Percentiles rank a stretch among this genome's conserved stretches.
Conservation (phyloP, 1,284 basidiomycete species). For the Naganishia cerealis region DNA sequence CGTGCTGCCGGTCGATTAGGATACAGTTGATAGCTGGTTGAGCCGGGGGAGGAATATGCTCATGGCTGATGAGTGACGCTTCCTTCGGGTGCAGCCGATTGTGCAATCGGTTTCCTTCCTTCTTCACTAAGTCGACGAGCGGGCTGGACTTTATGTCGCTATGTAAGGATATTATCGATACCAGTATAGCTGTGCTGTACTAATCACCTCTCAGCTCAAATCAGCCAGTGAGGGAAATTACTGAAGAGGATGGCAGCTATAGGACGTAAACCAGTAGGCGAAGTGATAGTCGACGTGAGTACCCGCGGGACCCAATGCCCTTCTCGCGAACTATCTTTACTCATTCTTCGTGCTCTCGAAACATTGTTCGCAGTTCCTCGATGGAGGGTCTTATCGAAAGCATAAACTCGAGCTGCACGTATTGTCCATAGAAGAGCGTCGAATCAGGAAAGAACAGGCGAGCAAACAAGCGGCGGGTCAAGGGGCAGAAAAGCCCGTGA, state of each 20-base stretch:
- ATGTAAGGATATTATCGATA: neutral
- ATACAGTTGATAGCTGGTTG: too few species aligned
- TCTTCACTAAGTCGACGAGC: neutral
- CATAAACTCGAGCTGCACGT: conserved; percentile 26
- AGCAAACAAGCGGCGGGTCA: neutral
- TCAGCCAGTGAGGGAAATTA: neutral
- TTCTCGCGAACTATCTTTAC: neutral
- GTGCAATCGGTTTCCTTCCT: conserved; percentile 13
- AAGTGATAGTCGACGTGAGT: conserved; percentile 30
- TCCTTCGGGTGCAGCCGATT: conserved; percentile 12
- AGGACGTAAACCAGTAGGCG: conserved; percentile 25
- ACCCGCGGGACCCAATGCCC: neutral
- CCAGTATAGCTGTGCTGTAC: neutral
- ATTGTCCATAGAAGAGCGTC: conserved; percentile 23
- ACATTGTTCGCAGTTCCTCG: conserved; percentile 11
- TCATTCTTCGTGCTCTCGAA: neutral
- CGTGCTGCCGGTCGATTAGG: too few species aligned
- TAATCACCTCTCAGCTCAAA: neutral
- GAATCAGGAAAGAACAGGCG: conserved; percentile 19
- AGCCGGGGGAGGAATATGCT: neutral
- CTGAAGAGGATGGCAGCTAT: conserved; percentile 7
- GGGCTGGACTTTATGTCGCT: too few species aligned
- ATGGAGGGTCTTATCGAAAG: conserved; percentile 26
- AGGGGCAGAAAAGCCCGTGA: conserved; percentile 17
- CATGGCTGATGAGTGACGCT: neutral